These are phyloP conservation scores for Capsicum rhomboideum DNA, from an alignment of 257 asterid species.

Conservation along the genomic window DNA sequence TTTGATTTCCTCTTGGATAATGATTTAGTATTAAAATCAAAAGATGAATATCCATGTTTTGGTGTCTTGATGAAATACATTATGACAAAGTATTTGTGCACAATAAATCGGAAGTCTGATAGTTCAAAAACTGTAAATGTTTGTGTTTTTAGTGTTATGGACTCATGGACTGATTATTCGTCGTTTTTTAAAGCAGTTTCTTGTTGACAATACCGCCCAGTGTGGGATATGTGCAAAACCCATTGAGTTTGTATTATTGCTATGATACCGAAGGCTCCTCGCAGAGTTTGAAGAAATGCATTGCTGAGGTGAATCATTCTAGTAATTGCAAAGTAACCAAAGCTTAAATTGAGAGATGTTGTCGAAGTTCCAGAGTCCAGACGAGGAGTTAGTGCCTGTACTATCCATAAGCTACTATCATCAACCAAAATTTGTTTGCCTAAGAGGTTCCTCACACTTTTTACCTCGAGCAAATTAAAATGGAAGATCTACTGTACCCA, in stretches of 20 bases:
- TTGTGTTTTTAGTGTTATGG: not conserved
- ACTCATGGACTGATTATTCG: conserved; percentile 8
- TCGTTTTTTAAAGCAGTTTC: conserved; percentile 38
- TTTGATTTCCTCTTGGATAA: not conserved
- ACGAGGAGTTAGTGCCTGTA: not conserved
- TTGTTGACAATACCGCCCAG: conserved; percentile 95
- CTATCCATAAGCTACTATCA: not conserved
- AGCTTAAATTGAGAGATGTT: not conserved
- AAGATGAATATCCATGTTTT: not conserved
- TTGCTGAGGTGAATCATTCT: conserved; percentile 67
- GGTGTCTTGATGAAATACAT: not conserved
- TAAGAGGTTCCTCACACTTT: not conserved
- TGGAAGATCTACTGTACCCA: not conserved
- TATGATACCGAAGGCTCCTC: conserved; percentile 58
- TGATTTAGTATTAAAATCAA: not conserved
- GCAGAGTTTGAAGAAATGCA: conserved; percentile 56
- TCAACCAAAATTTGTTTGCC: not conserved
- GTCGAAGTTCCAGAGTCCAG: not conserved
- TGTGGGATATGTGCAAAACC: conserved; percentile 91
- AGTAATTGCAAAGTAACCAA: not conserved
- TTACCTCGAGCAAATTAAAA: not conserved
- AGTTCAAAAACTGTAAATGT: not conserved
- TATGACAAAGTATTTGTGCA: not conserved
- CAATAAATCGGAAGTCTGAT: too few species aligned
- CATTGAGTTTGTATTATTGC: conserved; percentile 86